These are phyloP conservation scores for Sergeia podlipaevii DNA, from an alignment of 208 protist species.

Conservation along the genomic window DNA sequence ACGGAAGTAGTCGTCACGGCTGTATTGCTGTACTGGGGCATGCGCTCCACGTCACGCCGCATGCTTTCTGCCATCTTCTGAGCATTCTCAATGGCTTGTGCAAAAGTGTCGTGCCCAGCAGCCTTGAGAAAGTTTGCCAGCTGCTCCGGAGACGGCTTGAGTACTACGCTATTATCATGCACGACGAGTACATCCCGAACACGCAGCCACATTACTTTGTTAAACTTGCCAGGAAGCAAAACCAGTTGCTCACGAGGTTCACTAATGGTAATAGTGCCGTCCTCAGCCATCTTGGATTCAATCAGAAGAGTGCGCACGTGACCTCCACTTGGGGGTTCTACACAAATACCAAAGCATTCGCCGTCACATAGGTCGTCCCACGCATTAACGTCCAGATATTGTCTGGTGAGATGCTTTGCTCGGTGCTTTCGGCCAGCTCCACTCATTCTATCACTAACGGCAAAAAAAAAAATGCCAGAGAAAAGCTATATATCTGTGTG, in stretches of 20 bases:
- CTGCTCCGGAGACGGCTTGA: constrained; percentile 80
- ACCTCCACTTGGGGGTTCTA: constrained; percentile 64
- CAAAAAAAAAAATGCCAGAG: background rate
- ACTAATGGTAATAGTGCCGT: background rate
- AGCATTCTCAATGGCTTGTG: constrained; percentile 28
- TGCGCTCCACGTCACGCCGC: constrained; percentile 36
- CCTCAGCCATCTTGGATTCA: background rate
- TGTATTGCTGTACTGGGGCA: constrained; percentile 37
- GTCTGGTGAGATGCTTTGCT: constrained; percentile 76
- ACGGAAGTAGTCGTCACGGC: constrained; percentile 53
- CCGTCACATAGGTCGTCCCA: constrained; percentile 48
- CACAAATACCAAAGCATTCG: constrained; percentile 62
- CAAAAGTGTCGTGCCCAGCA: constrained; percentile 28
- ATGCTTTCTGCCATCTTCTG: constrained; percentile 31
- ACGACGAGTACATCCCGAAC: constrained; percentile 80
- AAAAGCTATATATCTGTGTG: background rate
- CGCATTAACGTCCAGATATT: constrained; percentile 55
- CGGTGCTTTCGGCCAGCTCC: constrained; percentile 77
- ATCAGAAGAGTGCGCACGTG: constrained; percentile 65
- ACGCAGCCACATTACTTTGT: constrained; percentile 85
- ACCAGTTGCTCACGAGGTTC: constrained; percentile 41
- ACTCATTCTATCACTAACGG: constrained; percentile 36
- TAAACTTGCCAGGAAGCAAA: constrained; percentile 78
- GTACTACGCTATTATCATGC: constrained; percentile 39
- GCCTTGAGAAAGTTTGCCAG: constrained; percentile 53